Base-by-base conservation (phyloP, 2,329 filamentous ascomycete species). In the Gliomastix tumulicola region DNA sequence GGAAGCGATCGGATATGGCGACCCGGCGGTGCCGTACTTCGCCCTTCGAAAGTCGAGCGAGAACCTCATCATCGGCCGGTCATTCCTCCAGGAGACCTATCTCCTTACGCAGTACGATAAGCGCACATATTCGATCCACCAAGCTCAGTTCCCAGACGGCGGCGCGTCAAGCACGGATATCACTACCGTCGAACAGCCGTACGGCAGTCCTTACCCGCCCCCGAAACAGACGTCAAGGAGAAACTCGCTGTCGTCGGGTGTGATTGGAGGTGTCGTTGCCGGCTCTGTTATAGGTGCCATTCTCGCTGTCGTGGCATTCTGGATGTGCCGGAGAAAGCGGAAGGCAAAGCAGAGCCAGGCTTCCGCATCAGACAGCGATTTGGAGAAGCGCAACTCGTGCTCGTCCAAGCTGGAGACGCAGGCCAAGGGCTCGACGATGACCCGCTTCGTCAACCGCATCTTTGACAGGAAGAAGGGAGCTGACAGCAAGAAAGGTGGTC, bases 61-160 rank as follows among this genome's bases (percentile, higher is more conserved):
- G 39, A 66, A 68, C 23, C 71, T 76, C 53, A 71, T 81, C 11
- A 68, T 87, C 23, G 83, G 83, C 7, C 69, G 81, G 22, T 71
- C 75, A 0, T 86, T 87, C 44, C 59, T 88, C 37, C 83, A 87
- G 51, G 82, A 87, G 55, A 72, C 81, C 3, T 79, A 79, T 41
- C 54, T 79, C 6, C 65, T 75, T 21, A 74, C 68, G 19, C 69
- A 68, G 43, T 79, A 76, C 47, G 75, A 79, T 41, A 63, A 63
- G 23, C 61, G 55, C 13, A 53, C 54, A 11, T 79, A 76, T 50
- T 72, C 71, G 2, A 47, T 82, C 18, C 67, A 77, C 37, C 71
- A 78, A 46, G 75, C 76, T 9, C 48, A 49, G 35, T 72, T 76
- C 48, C 68, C 76, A n/a, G 44, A 60, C 32, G 51, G 65, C 11